Percentiles rank a stretch among this genome's conserved stretches.
Conservation (phyloP, 305 asterid species). For the Fraxinus velutina region DNA sequence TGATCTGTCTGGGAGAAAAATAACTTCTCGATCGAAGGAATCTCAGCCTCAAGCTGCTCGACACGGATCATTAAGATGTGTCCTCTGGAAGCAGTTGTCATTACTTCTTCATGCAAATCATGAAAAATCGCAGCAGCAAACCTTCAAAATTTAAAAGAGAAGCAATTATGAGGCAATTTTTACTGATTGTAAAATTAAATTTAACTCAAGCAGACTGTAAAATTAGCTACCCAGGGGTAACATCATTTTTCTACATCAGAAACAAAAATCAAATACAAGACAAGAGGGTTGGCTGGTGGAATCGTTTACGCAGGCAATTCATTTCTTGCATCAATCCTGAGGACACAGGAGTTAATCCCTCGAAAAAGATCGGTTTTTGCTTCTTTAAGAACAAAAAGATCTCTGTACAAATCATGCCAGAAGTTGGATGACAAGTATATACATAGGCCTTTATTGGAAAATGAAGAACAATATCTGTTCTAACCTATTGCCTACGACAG, state of each 20-base stretch:
- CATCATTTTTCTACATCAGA: not conserved
- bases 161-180: not conserved
- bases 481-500: not conserved
- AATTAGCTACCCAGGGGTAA: not conserved
- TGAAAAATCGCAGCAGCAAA: slow-evolving; percentile 93
- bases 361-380: not conserved
- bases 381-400: not conserved
- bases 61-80: slow-evolving; percentile 71
- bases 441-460: too few species aligned
- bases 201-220: not conserved
- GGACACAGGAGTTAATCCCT: not conserved
- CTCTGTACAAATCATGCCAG: too few species aligned
- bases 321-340: not conserved
- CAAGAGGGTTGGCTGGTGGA: not conserved
- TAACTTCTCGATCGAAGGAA: slow-evolving; percentile 72
- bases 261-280: not conserved
- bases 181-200: not conserved
- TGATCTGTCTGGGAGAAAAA: slow-evolving; percentile 78
- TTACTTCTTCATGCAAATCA: slow-evolving; percentile 79
- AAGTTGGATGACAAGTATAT: too few species aligned
- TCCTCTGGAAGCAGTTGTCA: slow-evolving; percentile 89
- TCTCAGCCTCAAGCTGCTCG: slow-evolving; percentile 78
- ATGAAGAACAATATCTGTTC: not conserved
- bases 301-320: not conserved
- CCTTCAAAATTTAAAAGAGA: slow-evolving; percentile 48